Evolutionary conservation across 257 asterid genomes (phyloP).

Genomic region (Solanum habrochaites): DNA sequence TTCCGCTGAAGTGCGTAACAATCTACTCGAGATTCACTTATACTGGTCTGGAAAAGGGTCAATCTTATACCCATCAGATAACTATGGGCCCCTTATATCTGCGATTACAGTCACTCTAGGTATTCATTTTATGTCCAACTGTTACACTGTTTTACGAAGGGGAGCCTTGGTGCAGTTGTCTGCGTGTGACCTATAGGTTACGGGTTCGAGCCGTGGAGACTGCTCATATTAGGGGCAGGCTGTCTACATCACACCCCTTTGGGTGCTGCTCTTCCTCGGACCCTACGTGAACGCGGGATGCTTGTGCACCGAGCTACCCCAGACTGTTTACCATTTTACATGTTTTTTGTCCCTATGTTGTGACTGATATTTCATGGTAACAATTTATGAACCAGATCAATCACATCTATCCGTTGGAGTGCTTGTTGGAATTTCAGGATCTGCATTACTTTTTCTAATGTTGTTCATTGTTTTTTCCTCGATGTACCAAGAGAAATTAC

Average conservation of each 20-base stretch:
- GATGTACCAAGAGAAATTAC: background rate
- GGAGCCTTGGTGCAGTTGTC: background rate
- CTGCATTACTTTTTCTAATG: background rate
- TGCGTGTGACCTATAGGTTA: background rate
- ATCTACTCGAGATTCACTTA: conserved; percentile 10
- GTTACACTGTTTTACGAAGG: background rate
- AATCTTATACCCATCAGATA: background rate
- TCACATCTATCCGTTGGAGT: background rate
- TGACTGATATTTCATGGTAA: background rate
- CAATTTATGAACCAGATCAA: background rate
- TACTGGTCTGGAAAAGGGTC: conserved; percentile 20
- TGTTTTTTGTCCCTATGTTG: background rate
- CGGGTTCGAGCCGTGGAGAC: background rate
- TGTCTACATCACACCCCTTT: background rate
- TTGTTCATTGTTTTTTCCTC: background rate
- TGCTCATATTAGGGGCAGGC: background rate
- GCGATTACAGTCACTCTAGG: conserved; percentile 16
- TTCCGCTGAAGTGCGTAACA: background rate
- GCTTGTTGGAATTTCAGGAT: background rate
- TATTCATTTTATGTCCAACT: background rate
- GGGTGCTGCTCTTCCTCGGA: background rate
- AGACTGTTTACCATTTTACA: background rate
- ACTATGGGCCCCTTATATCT: conserved; percentile 10
- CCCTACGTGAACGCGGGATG: background rate
- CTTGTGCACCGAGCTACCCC: background rate